Evolutionary conservation across 495 filamentous ascomycete species (phyloP), one percentile per base, ranked within the genome.

Genomic region (Penicillium soppii): DNA sequence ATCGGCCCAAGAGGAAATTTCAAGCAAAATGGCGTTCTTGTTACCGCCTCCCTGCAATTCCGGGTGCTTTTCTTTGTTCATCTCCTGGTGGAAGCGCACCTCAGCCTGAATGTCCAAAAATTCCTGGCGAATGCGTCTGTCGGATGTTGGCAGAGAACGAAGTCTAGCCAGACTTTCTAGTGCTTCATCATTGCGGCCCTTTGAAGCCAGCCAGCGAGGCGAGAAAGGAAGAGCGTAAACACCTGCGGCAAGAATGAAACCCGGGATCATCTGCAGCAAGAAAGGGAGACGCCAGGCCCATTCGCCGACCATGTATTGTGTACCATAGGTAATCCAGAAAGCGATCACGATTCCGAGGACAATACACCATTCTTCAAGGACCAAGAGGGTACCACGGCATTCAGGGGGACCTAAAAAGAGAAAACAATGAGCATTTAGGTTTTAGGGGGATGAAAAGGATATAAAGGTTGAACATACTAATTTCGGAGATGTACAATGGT

Each of bases 251-350:
- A 80, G 66, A 32, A 80, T 47, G 29, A 78, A 66, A 3, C 72
- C 75, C 8, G 77, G 78, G 15, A 77, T 57, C 58, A 79, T 67
- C 51, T 81, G 78, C 17, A 80, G 56, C 13, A 78, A 50, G 54
- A 81, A 78, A 4, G 77, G 77, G 2, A 80, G 56, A 33, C 76
- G 62, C 76, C 76, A 79, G 9, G 74, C 57, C 74, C 75, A 77
- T 63, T 79, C 70, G 2, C 74, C 70, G 4, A 58, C 62, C 63
- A 81, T 82, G 50, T 68, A 81, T 16, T 69, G 64, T 10, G 78
- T 81, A 12, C 77, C 78, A 46, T 79, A 83, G 8, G 81, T 81
- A 32, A 80, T 79, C 77, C 78, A 83, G 59, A 73, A 83, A 1
- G 78, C 73, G 21, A 82, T 65, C 19, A 80, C 75, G 45, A 80